A percentile compares a stretch with the other conserved stretches of the same genome.
Conservation (phyloP, 768 basidiomycete genomes). For the Ramaria rubella region DNA sequence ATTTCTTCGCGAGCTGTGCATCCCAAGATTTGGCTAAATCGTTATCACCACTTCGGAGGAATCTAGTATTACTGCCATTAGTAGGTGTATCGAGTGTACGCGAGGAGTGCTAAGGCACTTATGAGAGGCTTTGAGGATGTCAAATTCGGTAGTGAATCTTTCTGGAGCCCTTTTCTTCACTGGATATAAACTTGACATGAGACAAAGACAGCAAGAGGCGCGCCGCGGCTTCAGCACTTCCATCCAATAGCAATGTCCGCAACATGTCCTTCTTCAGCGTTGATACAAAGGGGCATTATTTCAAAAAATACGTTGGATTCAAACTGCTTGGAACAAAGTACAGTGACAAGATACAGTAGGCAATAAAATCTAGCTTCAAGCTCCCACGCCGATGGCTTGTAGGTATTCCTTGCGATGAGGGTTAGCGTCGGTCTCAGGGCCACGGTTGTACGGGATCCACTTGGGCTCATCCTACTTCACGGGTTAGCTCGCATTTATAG, state of each 20-base stretch:
- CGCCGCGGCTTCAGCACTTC: too few species aligned
- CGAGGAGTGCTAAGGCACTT: slow-evolving; percentile 34
- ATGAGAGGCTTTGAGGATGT: slow-evolving; percentile 68
- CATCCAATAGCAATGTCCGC: too few species aligned
- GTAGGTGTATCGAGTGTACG: background rate
- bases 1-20: slow-evolving; percentile 80
- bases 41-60: slow-evolving; percentile 58
- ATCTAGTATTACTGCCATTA: slow-evolving; percentile 41
- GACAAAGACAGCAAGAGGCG: background rate
- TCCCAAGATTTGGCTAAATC: slow-evolving; percentile 55
- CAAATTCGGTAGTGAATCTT: slow-evolving; percentile 49
- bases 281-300: too few species aligned
- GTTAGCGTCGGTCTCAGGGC: slow-evolving; percentile 55
- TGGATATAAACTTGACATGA: slow-evolving; percentile 9
- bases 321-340: background rate
- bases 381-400: slow-evolving; percentile 32
- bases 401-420: slow-evolving; percentile 57
- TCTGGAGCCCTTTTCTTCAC: slow-evolving; percentile 6
- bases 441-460: slow-evolving; percentile 75
- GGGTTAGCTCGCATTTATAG: background rate
- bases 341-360: background rate
- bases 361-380: slow-evolving; percentile 19
- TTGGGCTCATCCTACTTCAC: slow-evolving; percentile 75
- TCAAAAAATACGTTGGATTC: background rate
- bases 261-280: too few species aligned